Evolutionary conservation across 225 moss, liverwort and hornwort genomes (phyloP), one percentile per base, ranked within the genome.

Genomic region (Straminergon stramineum): DNA sequence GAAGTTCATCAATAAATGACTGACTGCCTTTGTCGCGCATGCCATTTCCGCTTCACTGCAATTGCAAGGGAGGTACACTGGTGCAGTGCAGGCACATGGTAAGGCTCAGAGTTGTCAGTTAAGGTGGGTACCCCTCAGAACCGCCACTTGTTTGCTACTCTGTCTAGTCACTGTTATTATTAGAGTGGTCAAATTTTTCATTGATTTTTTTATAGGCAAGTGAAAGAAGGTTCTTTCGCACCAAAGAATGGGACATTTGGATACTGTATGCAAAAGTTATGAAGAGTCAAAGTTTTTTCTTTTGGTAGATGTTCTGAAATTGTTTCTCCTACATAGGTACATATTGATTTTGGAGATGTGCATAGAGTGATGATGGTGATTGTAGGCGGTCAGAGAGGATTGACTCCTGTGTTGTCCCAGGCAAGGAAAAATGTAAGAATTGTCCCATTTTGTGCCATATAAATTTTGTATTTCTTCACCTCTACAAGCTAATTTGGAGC

Each of bases 241-340:
- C 9, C 55, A 56, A 24, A 37, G 37, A 56, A 56, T 37, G 10
- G 0, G 3, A 56, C 56, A 78, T 37, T 55, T 16, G 55, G 23
- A 78, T 14, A 55, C 0, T 0, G 5, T 13, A 35, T 53, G 34
- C 34, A 35, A 35, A 77, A 77, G 77, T 53, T 77, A 35, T 4
- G 21, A 21, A 7, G 12, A 19, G 5, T 45, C 19, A 19, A 51
- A 74, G 9, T 10, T 11, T 30, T 17, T 17, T n/a, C n/a, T 9
- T 12, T 18, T 2, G 22, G 14, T 53, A 77, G 35, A 53, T 32
- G 10, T 51, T 75, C 2, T 31, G 12, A 19, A 53, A 34, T 34
- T 1, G 0, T 22, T 77, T 77, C 22, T 77, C 53, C 6, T 0
- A 35, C 3, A 2, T 14, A 14, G 2, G 14, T 77, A 13, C 6